Base-by-base conservation (phyloP, 2,329 filamentous ascomycete species). In the Fusarium bulbicola region DNA sequence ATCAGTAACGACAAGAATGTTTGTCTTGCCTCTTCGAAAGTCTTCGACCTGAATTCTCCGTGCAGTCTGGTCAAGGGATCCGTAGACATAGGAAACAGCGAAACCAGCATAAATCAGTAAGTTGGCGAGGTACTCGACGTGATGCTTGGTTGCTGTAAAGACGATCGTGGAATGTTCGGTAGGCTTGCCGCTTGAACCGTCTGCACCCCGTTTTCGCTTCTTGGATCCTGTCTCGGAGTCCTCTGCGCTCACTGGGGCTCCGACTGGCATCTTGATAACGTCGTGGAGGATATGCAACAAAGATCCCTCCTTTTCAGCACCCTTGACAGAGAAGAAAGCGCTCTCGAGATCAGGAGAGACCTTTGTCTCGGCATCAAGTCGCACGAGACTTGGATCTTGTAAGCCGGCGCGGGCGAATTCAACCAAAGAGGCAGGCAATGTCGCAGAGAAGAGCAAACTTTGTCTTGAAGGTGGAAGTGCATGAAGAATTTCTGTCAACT, bases 271-370 rank as follows among this genome's bases (percentile, higher is more conserved):
- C 79, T 97, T 93, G 81, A 99, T 98, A 43, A 99, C 87, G 72
- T 98, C 93, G 75, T 97, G 92, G 6, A 99, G 86, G 60, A 99
- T 90, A 77, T 98, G 93, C 11, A 99, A 85, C 54, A 99, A 85
- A 1, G 95, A 94, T 14, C 94, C 96, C 82, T 99, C 97, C 83
- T 98, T 98, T 79, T 99, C 96, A 2, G 91, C 92, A 60, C 93
- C 92, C 81, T 98, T 99, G 76, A 98, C 90, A 4, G 92, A 92
- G 82, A 99, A 98, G 83, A 98, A 99, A 2, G 94, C 95, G 78
- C 92, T 97, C 81, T 98, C 91, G n/a, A 99, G 87, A 77, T 98
- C 95, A 0, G 96, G 95, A 0, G 97, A 98, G 10, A 99, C 92
- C 82, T 99, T 99, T 77, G 93, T 95, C 80, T 99, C 96, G 2